A percentile compares a stretch with the other conserved stretches of the same genome.
phyloP scores from a whole-genome alignment of 805 yeast species.

The Wickerhamomyces pijperi region DNA sequence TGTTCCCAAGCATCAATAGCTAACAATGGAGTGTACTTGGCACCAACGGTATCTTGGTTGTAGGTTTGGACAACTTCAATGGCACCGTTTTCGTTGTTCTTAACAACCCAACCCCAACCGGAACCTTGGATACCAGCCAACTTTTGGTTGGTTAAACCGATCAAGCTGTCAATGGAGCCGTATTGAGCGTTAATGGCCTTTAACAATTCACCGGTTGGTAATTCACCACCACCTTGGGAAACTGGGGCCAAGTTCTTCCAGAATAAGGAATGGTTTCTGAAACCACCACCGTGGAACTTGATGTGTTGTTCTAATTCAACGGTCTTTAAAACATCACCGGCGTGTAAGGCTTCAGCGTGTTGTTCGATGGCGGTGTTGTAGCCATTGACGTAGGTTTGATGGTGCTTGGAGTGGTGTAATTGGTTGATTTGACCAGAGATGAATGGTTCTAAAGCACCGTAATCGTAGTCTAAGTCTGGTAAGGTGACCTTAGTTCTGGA shows the following conservation, averaged over 20 bases:
- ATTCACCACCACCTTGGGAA: constrained; percentile 66
- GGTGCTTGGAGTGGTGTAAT: constrained; percentile 82
- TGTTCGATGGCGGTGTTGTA: constrained; percentile 72
- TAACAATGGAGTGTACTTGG: constrained; percentile 54
- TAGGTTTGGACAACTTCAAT: constrained; percentile 71
- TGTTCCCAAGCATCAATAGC: constrained; percentile 97
- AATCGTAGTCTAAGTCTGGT: constrained; percentile 79
- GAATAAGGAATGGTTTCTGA: constrained; percentile 73
- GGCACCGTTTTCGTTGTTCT: constrained; percentile 64
- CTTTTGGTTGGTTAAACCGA: constrained; percentile 49
- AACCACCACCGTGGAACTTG: constrained; percentile 92
- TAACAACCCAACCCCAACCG: constrained; percentile 90
- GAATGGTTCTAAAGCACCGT: constrained; percentile 75
- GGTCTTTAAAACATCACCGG: constrained; percentile 47
- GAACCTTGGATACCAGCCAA: constrained; percentile 89
- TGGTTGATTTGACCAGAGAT: constrained; percentile 83
- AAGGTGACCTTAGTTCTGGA: constrained; percentile 57
- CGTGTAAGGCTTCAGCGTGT: constrained; percentile 49
- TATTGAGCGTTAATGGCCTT: constrained; percentile 50
- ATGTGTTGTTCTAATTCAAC: constrained; percentile 60
- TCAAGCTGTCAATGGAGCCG: constrained; percentile 65
- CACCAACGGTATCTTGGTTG: constrained; percentile 81
- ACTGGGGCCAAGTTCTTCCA: constrained; percentile 82
- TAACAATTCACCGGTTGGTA: constrained; percentile 43
- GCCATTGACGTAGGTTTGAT: constrained; percentile 83